A percentile compares a stretch with the other conserved stretches of the same genome.
Conservation (phyloP, 2,329 filamentous ascomycete species). For the Penicillium sp. region DNA sequence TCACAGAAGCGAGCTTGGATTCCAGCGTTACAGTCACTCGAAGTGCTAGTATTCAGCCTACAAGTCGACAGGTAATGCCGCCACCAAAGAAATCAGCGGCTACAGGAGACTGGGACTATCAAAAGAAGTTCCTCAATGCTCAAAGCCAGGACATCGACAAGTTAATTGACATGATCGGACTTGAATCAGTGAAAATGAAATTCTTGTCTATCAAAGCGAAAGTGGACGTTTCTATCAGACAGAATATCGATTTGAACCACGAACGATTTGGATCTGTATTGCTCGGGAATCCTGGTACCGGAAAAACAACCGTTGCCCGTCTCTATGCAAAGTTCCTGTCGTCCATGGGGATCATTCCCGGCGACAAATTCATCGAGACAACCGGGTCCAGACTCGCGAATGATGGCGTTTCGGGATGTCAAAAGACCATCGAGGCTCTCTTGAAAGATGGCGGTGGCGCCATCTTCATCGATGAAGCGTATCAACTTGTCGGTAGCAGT, state of each 20-base stretch:
- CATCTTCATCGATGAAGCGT: constrained; percentile 77
- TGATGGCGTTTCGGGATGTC: constrained; percentile 58
- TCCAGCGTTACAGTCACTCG: neutral
- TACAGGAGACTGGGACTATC: constrained; percentile 59
- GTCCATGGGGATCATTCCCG: constrained; percentile 62
- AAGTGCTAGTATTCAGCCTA: neutral
- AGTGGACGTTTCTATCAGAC: constrained; percentile 61
- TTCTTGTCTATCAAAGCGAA: constrained; percentile 64
- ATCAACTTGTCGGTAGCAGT: constrained; percentile 64
- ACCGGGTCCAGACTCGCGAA: constrained; percentile 67
- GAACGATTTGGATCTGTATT: constrained; percentile 65
- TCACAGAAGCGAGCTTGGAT: neutral
- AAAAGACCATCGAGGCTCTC: constrained; percentile 59
- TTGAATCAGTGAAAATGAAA: constrained; percentile 66
- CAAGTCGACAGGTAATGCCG: neutral
- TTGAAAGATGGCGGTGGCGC: constrained; percentile 63
- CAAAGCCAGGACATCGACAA: constrained; percentile 58
- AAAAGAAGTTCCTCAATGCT: constrained; percentile 57
- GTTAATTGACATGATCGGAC: constrained; percentile 69
- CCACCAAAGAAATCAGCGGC: constrained; percentile 27
- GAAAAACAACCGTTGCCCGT: constrained; percentile 74
- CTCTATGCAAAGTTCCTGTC: constrained; percentile 67
- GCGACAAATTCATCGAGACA: constrained; percentile 62
- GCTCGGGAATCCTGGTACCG: constrained; percentile 74
- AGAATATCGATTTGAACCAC: constrained; percentile 54